Evolutionary conservation across 1,284 basidiomycete genomes (phyloP), one percentile per base, ranked within the genome.

Genomic region (Fomitopsis palustris): DNA sequence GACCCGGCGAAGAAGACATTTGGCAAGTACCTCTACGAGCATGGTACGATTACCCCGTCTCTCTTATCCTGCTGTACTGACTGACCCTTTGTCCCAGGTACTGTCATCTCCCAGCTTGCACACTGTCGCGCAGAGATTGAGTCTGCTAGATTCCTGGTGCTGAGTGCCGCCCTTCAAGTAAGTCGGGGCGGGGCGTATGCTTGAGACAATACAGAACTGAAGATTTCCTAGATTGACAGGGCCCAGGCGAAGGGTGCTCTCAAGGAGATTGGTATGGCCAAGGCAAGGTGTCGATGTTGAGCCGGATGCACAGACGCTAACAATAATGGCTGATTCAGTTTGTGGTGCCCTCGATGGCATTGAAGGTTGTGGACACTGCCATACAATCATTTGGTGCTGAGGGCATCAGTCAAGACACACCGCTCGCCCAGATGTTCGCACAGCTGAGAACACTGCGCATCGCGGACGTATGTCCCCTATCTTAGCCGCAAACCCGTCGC

Each of bases 241-340:
- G 78, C 85, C 70, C 86, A 90, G 64, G 93, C 96, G 3, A 99
- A 98, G 74, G 95, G 93, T 42, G 96, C 97, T 0, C 73, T 98
- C 75, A 96, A 96, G 75, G 96, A 98, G 74, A 99, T 99, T 69
- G 96, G 93, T 42, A 93, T 98, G 65, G 93, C 95, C 59, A 99
- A 99, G 83, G 95, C 92, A 56, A 77, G 68, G 35, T 19, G 33
- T 8, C 41, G 9, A 14, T 25, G 10, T 1, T 3, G 9, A 4
- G 31, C 9, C 12, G 3, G 8, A 4, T 14, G 19, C 25, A 35
- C 17, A n/a, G 7, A 37, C 2, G n/a, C 27, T 19, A 4, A 23
- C 17, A 19, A 21, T 7, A 16, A 6, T n/a, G 16, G 3, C 27
- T 8, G 7, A n/a, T 29, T 56, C 27, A 95, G 94, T 96, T 96